These are phyloP conservation scores for Populus hybrid DNA, from an alignment of 441 rosid species.

Conservation along the genomic window DNA sequence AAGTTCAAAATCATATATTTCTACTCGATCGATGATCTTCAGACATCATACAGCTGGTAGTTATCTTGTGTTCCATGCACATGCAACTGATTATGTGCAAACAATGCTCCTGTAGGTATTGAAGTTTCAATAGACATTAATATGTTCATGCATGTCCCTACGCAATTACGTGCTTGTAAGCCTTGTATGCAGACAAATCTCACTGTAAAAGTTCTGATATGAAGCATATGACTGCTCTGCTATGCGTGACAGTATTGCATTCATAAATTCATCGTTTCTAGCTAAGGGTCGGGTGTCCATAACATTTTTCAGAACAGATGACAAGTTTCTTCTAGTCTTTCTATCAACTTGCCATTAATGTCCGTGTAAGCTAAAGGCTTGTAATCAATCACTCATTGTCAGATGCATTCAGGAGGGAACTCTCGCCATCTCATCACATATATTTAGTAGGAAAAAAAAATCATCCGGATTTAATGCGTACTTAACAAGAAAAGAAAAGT, in stretches of 20 bases:
- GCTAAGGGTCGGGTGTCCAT: not conserved
- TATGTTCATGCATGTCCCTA: not conserved
- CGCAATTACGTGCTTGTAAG: not conserved
- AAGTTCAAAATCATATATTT: slow-evolving; percentile 6
- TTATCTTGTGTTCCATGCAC: slow-evolving; percentile 14
- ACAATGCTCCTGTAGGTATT: not conserved
- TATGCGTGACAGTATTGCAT: slow-evolving; percentile 9
- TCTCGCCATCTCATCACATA: not conserved
- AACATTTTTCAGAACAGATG: not conserved
- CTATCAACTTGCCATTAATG: not conserved
- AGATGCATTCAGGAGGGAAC: not conserved
- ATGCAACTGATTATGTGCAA: slow-evolving; percentile 17
- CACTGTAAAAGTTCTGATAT: not conserved
- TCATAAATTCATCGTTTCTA: slow-evolving; percentile 1
- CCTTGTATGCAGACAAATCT: not conserved
- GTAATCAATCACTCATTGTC: not conserved
- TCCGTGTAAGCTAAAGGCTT: not conserved
- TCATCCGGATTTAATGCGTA: not conserved
- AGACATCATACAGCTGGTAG: slow-evolving; percentile 4
- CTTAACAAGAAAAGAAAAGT: not conserved
- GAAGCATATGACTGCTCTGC: not conserved
- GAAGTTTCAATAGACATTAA: not conserved
- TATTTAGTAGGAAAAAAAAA: not conserved
- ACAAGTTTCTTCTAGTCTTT: not conserved
- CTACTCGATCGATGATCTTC: slow-evolving; percentile 1